These are phyloP conservation scores for Pinus tabuliformis DNA, from an alignment of 75 land plant species.

Conservation along the genomic window DNA sequence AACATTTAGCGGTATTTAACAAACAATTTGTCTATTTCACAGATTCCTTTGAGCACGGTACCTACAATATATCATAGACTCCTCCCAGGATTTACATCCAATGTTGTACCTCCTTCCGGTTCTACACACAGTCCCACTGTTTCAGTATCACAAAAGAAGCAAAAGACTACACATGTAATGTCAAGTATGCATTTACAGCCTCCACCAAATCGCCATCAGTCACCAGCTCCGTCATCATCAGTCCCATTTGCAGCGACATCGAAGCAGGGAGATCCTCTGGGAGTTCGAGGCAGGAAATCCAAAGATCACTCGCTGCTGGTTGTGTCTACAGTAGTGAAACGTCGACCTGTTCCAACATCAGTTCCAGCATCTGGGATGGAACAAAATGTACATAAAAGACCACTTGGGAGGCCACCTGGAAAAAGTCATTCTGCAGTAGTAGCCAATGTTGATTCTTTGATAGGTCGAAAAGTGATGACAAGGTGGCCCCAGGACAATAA, in stretches of 20 bases:
- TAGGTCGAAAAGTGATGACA: conserved; percentile 77
- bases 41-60: too few species aligned
- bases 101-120: conserved; percentile 12
- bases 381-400: not conserved
- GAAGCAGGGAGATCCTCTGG: conserved; percentile 36
- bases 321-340: not conserved
- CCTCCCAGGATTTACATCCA: not conserved
- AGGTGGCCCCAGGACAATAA: conserved; percentile 93
- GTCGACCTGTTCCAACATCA: not conserved
- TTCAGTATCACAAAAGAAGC: conserved; percentile 44
- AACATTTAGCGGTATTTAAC: too few species aligned
- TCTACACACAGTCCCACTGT: conserved; percentile 42
- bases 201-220: conserved; percentile 12
- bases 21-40: too few species aligned
- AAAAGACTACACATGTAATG: conserved; percentile 24
- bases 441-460: conserved; percentile 37
- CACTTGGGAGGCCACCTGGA: not conserved
- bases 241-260: conserved; percentile 54
- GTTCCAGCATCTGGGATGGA: conserved; percentile 5
- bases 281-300: conserved; percentile 62
- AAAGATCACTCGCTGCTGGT: conserved; percentile 13
- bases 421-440: conserved; percentile 22
- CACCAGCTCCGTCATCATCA: conserved; percentile 23
- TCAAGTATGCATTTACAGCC: conserved; percentile 24
- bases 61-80: too few species aligned